A percentile compares a stretch with the other conserved stretches of the same genome.
Evolutionary conservation across 116 monocot species (phyloP).

Genomic region (Trichopus zeylanicus): DNA sequence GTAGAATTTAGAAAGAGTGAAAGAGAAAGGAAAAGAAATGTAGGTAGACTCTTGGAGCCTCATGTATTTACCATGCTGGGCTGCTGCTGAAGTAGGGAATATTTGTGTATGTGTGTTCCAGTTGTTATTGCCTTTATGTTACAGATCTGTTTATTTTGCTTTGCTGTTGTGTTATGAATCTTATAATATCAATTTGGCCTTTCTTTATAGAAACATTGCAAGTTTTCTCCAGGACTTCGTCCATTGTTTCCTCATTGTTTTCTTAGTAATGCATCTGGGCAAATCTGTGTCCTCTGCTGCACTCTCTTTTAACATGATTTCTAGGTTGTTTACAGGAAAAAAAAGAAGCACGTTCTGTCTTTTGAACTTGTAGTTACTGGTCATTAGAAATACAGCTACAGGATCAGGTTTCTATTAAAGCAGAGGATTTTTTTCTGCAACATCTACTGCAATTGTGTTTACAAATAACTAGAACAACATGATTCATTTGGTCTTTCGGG

Average conservation of each 20-base stretch:
- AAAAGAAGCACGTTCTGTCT: no score
- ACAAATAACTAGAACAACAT: no score
- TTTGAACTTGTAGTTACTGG: no score
- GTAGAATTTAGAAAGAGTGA: not conserved
- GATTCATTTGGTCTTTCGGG: no score
- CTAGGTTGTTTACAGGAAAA: no score
- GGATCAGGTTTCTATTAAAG: no score
- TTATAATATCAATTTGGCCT: not conserved
- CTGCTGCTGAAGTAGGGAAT: not conserved
- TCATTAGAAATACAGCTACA: no score
- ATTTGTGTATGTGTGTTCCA: conserved; percentile 1
- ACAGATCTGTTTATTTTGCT: not conserved
- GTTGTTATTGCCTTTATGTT: not conserved
- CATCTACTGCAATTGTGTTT: no score
- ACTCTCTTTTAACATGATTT: no score
- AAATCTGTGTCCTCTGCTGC: no score
- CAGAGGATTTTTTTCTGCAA: no score
- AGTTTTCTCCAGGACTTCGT: not conserved
- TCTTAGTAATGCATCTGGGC: no score
- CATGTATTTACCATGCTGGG: conserved; percentile 1
- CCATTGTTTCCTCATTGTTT: not conserved
- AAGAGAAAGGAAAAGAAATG: not conserved
- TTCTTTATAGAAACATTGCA: not conserved
- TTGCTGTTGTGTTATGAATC: not conserved
- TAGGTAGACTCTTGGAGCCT: not conserved